Percentiles rank a stretch among this genome's conserved stretches.
Evolutionary conservation across 2,329 filamentous ascomycete genomes (phyloP).

Genomic region (Eurotiales sp.): DNA sequence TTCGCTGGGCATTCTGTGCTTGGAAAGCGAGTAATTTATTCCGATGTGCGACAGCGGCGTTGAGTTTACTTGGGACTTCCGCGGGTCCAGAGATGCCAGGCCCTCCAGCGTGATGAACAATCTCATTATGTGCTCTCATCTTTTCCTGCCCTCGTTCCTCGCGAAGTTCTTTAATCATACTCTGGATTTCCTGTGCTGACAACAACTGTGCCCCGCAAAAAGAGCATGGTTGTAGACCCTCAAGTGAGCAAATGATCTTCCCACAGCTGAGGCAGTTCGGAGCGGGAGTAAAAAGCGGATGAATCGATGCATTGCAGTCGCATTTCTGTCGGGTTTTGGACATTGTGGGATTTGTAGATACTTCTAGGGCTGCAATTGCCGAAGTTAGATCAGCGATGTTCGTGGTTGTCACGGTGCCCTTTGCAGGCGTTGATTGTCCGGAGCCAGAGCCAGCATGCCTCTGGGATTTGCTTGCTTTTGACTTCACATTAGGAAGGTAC

Average conservation of each 20-base stretch:
- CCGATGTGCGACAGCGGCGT: constrained; percentile 70
- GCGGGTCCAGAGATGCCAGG: constrained; percentile 27
- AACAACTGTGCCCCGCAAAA: constrained; percentile 78
- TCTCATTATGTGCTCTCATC: constrained; percentile 72
- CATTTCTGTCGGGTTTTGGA: constrained; percentile 65
- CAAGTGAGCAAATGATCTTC: constrained; percentile 91
- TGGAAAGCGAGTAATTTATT: constrained; percentile 80
- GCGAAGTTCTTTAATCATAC: constrained; percentile 77
- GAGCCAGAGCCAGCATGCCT: constrained; percentile 26
- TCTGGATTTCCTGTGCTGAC: constrained; percentile 68
- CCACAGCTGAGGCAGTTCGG: constrained; percentile 92
- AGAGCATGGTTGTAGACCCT: constrained; percentile 90
- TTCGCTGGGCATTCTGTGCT: constrained; percentile 77
- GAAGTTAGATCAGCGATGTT: constrained; percentile 58
- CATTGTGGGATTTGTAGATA: constrained; percentile 82
- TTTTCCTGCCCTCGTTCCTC: constrained; percentile 84
- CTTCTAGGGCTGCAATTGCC: constrained; percentile 82
- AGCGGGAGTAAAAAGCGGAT: constrained; percentile 83
- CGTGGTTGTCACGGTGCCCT: constrained; percentile 45
- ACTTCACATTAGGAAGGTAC: constrained; percentile 55
- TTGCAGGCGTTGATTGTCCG: constrained; percentile 60
- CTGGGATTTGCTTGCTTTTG: constrained; percentile 52
- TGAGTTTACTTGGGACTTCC: constrained; percentile 52
- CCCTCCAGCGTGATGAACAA: constrained; percentile 34
- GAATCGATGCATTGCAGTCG: constrained; percentile 81